Evolutionary conservation across 768 basidiomycete genomes (phyloP), one percentile per base, ranked within the genome.

Genomic region (Butyriboletus loyo): DNA sequence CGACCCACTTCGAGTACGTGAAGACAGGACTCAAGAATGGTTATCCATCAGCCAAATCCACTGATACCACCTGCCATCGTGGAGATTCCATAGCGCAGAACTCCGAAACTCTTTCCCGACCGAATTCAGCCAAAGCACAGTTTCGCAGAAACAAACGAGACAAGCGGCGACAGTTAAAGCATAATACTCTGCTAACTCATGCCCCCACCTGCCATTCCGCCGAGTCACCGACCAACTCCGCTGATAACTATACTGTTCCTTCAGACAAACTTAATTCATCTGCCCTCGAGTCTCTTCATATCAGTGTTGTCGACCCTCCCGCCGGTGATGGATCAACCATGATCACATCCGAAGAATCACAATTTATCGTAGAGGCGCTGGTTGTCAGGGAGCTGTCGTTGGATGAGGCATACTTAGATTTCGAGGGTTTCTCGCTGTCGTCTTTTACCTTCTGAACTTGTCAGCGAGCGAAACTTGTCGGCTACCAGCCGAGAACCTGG

Each of bases 351-450:
- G 47, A 59, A 17, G 75, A 77, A 45, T 77, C 80, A 30, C 73
- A 86, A n/a, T 72, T 86, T 5, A 91, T 92, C 42, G 88, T 91
- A 10, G 89, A 93, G 66, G 90, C 82, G 2, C 75, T 92, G 28
- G 84, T 93, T 2, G 83, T 91, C 19, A 78, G 87, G 41, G 89
- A 92, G 67, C 73, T 91, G 71, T 83, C 85, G 17, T 61, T 85
- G 2, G 86, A 87, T 51, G 90, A 92, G 64, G 86, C 75, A 17
- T 92, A 84, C 66, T 65, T 91, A 49, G 88, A 91, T 63, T 89
- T 92, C 64, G 81, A 78, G 9, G 83, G 81, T 4, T 87, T 87
- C 57, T 69, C 66, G 5, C 25, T 69, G n/a, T n/a, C n/a, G n/a
- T n/a, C n/a, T n/a, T n/a, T n/a, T n/a, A n/a, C n/a, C n/a, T n/a